Evolutionary conservation across 1,284 basidiomycete species (phyloP).

Genomic region (Naganishia sp.): DNA sequence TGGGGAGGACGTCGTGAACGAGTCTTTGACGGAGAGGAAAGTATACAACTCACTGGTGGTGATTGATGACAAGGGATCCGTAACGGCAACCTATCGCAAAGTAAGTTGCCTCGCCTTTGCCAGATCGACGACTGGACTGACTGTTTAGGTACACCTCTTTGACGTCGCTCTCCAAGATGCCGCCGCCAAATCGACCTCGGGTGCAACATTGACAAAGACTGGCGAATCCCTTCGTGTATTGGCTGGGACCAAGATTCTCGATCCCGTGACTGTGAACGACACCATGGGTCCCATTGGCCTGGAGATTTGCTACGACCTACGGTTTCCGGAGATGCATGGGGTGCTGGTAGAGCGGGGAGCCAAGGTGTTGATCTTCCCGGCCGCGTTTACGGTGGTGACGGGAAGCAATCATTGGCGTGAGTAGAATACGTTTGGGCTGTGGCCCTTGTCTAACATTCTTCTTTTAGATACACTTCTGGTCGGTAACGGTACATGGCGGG

Average conservation of each 20-base stretch:
- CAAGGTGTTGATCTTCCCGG: constrained; percentile 57
- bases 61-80: constrained; percentile 52
- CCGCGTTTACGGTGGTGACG: constrained; percentile 57
- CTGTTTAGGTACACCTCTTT: constrained; percentile 56
- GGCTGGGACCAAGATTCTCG: constrained; percentile 48
- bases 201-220: constrained; percentile 34
- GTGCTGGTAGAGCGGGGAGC: constrained; percentile 55
- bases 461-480: constrained; percentile 39
- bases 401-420: constrained; percentile 52
- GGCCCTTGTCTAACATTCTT: neutral
- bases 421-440: neutral
- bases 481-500: constrained; percentile 5
- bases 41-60: constrained; percentile 58
- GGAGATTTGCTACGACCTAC: constrained; percentile 60
- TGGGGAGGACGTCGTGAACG: constrained; percentile 37
- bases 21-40: constrained; percentile 41
- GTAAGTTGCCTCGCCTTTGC: constrained; percentile 32
- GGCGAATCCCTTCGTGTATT: constrained; percentile 50
- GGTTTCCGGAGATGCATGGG: constrained; percentile 57
- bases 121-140: neutral
- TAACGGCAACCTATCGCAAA: constrained; percentile 55
- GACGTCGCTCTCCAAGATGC: constrained; percentile 56
- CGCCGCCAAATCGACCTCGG: constrained; percentile 35
- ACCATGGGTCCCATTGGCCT: constrained; percentile 55
- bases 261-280: constrained; percentile 41